A percentile compares a stretch with the other conserved stretches of the same genome.
phyloP scores from a whole-genome alignment of 257 asterid species.

The Capsicum rhomboideum region DNA sequence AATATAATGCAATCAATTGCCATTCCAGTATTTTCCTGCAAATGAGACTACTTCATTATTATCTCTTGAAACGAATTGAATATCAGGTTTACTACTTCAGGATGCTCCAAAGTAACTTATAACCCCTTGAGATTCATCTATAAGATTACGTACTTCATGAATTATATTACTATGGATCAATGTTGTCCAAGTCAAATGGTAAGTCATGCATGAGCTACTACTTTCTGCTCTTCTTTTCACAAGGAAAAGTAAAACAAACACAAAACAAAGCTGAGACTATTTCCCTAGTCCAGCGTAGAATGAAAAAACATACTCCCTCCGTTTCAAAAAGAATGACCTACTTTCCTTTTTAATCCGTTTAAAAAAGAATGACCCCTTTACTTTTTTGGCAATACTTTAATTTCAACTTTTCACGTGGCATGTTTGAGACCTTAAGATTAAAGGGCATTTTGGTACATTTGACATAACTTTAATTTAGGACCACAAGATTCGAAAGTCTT shows the following conservation, averaged over 20 bases:
- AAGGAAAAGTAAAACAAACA: background rate
- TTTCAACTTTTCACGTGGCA: no score
- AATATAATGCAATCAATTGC: background rate
- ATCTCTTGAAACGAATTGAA: background rate
- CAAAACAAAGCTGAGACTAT: background rate
- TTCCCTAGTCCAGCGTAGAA: background rate
- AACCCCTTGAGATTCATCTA: background rate
- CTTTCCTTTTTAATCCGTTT: no score
- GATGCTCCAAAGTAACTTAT: background rate
- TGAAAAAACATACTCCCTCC: background rate
- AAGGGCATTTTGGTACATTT: no score
- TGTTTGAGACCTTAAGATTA: no score
- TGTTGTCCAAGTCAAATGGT: background rate
- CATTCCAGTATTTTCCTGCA: background rate
- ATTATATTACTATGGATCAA: background rate
- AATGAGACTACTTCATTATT: background rate
- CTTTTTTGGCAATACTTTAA: no score
- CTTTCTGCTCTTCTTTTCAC: background rate
- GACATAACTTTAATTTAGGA: no score
- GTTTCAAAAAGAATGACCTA: no score
- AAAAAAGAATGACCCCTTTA: no score
- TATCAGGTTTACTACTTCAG: background rate
- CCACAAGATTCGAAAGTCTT: no score
- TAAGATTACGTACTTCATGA: background rate
- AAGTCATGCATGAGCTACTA: background rate